phyloP scores from a whole-genome alignment of 192 early-diverging fungal species.

The Kappamyces sp. region DNA sequence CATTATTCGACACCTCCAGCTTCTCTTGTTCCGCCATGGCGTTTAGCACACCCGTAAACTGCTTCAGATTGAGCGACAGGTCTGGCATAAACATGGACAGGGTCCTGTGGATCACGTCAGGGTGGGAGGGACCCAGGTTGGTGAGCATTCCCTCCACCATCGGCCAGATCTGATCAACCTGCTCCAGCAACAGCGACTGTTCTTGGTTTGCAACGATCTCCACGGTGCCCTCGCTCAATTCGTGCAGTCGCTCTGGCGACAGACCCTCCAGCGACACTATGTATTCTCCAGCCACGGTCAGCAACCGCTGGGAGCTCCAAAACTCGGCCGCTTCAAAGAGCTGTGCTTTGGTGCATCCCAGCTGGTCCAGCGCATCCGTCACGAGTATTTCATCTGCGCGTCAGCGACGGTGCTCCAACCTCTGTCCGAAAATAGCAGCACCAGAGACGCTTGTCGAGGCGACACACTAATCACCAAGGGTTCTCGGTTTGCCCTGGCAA shows the following conservation, averaged over 20 bases:
- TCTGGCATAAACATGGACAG: slow-evolving; percentile 5
- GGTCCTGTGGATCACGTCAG: not conserved
- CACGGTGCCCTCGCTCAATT: not conserved
- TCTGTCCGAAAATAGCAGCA: slow-evolving; percentile 3
- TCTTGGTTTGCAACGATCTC: not conserved
- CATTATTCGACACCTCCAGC: no score
- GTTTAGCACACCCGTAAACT: slow-evolving; percentile 1
- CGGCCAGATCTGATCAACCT: not conserved
- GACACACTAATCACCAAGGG: not conserved
- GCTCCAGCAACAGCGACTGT: not conserved
- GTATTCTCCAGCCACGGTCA: not conserved
- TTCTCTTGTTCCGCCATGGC: slow-evolving; percentile 4
- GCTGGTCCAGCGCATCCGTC: not conserved
- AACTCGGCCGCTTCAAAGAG: slow-evolving; percentile 1
- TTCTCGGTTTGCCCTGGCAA: not conserved
- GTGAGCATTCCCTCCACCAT: slow-evolving; percentile 13
- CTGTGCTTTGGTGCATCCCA: not conserved
- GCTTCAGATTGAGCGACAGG: not conserved
- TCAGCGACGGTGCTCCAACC: not conserved
- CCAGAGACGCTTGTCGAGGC: not conserved
- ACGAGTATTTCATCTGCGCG: slow-evolving; percentile 2
- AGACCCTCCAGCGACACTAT: not conserved
- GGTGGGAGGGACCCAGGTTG: not conserved
- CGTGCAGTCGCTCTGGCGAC: slow-evolving; percentile 1
- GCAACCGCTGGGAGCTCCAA: slow-evolving; percentile 8